Evolutionary conservation across 1,284 basidiomycete species (phyloP).

Genomic region (Cryptococcus sp.): DNA sequence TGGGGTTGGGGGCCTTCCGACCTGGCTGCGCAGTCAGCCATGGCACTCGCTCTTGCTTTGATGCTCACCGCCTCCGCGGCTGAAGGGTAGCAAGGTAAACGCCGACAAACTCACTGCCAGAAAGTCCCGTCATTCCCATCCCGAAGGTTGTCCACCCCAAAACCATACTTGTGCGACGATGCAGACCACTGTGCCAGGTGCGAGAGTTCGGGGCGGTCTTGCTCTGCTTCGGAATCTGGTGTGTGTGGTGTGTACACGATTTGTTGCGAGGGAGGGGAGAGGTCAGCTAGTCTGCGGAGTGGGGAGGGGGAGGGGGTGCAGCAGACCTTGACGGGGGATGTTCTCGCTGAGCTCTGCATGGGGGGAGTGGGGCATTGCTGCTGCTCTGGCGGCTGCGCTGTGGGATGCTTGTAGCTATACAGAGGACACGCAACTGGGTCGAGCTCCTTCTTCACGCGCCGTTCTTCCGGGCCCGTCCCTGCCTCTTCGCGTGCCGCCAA

Average conservation of each 20-base stretch:
- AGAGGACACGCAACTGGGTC: no score
- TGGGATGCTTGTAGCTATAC: no score
- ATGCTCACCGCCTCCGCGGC: not conserved
- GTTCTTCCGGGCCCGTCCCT: not conserved
- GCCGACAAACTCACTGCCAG: conserved; percentile 77
- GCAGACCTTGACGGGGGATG: not conserved
- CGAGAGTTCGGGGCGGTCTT: conserved; percentile 40
- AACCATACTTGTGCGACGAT: conserved; percentile 93
- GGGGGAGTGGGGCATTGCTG: no score
- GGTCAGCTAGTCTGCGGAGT: not conserved
- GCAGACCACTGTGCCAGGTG: conserved; percentile 90
- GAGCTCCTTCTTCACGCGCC: no score
- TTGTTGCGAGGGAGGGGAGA: not conserved
- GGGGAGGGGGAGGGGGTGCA: not conserved
- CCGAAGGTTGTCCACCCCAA: conserved; percentile 85
- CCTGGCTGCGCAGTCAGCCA: conserved; percentile 52
- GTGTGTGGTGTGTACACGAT: no score
- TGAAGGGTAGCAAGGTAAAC: no score
- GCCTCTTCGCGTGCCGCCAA: no score
- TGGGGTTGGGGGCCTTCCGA: conserved; percentile 98
- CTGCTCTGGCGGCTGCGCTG: no score
- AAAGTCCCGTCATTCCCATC: conserved; percentile 89
- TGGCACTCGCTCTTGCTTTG: conserved; percentile 1
- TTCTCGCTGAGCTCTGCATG: not conserved
- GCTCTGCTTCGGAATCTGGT: not conserved